phyloP scores from a whole-genome alignment of 225 moss, liverwort and hornwort species.

The Bryum argenteum region DNA sequence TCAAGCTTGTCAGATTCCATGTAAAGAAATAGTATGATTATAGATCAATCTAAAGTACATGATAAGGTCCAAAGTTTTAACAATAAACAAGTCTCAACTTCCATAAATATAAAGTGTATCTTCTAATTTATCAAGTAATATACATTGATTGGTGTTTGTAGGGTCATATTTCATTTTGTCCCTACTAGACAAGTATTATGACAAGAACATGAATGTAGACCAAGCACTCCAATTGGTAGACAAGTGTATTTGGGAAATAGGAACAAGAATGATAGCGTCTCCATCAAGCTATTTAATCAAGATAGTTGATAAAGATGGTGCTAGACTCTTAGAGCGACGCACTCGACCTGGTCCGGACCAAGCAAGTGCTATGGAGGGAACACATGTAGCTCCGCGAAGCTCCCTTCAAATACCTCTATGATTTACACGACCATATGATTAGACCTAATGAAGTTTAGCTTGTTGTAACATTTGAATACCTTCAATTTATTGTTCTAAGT shows the following conservation, averaged over 20 bases:
- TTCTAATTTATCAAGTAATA: neutral
- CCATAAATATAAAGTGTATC: neutral
- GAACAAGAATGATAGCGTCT: conserved; percentile 48
- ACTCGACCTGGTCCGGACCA: conserved; percentile 27
- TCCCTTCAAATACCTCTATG: too few relatives aligned
- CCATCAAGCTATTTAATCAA: conserved; percentile 47
- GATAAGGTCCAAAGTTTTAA: too few relatives aligned
- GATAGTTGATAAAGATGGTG: conserved; percentile 51
- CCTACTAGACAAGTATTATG: conserved; percentile 49
- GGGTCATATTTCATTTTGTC: conserved; percentile 59
- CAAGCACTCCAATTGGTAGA: conserved; percentile 44
- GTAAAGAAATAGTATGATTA: too few relatives aligned
- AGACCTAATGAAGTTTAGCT: too few relatives aligned
- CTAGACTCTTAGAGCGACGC: conserved; percentile 32
- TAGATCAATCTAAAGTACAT: too few relatives aligned
- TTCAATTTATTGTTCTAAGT: too few relatives aligned
- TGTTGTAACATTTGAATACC: too few relatives aligned
- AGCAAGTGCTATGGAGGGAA: conserved; percentile 20
- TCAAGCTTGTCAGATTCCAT: too few relatives aligned
- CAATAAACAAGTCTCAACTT: too few relatives aligned
- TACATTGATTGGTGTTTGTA: conserved; percentile 18
- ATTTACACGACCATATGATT: too few relatives aligned
- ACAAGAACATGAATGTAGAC: conserved; percentile 46
- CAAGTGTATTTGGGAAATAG: conserved; percentile 49
- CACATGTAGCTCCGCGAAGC: neutral